phyloP scores from a whole-genome alignment of 371 early-diverging fungal genomes.

The Racocetra persica region DNA sequence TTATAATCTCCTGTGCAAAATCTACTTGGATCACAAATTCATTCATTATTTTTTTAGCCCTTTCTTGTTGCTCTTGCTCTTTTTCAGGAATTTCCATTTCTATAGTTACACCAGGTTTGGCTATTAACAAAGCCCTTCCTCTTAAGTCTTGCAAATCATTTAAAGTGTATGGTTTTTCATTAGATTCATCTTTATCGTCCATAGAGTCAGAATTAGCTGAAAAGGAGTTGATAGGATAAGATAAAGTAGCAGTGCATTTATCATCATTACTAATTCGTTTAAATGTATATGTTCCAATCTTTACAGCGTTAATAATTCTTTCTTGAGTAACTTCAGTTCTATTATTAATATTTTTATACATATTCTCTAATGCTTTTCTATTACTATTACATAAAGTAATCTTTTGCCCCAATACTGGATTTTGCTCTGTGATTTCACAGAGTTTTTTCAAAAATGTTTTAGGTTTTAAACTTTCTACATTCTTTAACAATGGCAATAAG shows the following conservation, averaged over 20 bases:
- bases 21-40: conserved; percentile 41
- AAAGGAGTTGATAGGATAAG: neutral
- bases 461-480: neutral
- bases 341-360: conserved; percentile 35
- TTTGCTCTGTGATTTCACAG: neutral
- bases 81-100: neutral
- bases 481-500: conserved; percentile 9
- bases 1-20: conserved; percentile 31
- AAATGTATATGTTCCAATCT: conserved; percentile 35
- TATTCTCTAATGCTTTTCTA: conserved; percentile 11
- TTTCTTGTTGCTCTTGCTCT: neutral
- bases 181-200: neutral
- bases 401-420: conserved; percentile 17
- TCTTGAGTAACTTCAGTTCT: conserved; percentile 33
- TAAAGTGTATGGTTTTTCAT: conserved; percentile 19
- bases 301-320: conserved; percentile 34
- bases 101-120: conserved; percentile 10
- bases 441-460: conserved; percentile 3
- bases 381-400: conserved; percentile 37
- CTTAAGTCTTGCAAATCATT: conserved; percentile 41
- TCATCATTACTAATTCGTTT: conserved; percentile 16
- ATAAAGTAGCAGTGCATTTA: conserved; percentile 22
- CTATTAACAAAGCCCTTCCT: conserved; percentile 36
- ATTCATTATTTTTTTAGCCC: neutral
- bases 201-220: conserved; percentile 26